Conservation (phyloP, 2,329 filamentous ascomycete species). For the Penicillium sp. region DNA sequence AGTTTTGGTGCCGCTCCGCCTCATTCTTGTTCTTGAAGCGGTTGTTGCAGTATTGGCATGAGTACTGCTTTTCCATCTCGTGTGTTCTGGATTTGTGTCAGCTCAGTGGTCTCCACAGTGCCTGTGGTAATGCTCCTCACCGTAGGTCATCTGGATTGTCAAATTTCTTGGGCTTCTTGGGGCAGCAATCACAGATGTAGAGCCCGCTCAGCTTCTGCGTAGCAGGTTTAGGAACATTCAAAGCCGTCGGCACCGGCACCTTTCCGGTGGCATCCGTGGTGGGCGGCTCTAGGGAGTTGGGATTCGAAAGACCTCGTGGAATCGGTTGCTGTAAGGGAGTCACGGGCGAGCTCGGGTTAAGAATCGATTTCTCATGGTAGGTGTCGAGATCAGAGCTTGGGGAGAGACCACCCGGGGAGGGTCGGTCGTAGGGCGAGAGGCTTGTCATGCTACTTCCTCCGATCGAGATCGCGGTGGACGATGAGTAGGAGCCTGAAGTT, state of each 20-base stretch:
- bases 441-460: conserved; percentile 64
- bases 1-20: conserved; percentile 93
- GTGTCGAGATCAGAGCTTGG: conserved; percentile 56
- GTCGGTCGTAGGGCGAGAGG: conserved; percentile 59
- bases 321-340: conserved; percentile 37
- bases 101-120: neutral
- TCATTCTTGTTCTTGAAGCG: conserved; percentile 99
- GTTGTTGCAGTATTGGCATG: conserved; percentile 87
- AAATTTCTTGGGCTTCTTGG: conserved; percentile 96
- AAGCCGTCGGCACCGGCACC: conserved; percentile 43
- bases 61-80: conserved; percentile 94
- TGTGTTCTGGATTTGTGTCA: conserved; percentile 60
- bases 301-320: conserved; percentile 37
- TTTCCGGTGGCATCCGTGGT: conserved; percentile 45
- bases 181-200: conserved; percentile 88
- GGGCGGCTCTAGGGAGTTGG: conserved; percentile 40
- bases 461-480: conserved; percentile 60
- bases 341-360: conserved; percentile 48
- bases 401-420: conserved; percentile 60
- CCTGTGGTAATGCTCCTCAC: conserved; percentile 52
- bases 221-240: conserved; percentile 34
- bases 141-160: conserved; percentile 77
- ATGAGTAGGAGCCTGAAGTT: conserved; percentile 60
- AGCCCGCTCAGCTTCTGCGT: conserved; percentile 54
- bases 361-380: conserved; percentile 52